Evolutionary conservation across 2,329 filamentous ascomycete genomes (phyloP).

Genomic region (Nigrospora sphaerica): DNA sequence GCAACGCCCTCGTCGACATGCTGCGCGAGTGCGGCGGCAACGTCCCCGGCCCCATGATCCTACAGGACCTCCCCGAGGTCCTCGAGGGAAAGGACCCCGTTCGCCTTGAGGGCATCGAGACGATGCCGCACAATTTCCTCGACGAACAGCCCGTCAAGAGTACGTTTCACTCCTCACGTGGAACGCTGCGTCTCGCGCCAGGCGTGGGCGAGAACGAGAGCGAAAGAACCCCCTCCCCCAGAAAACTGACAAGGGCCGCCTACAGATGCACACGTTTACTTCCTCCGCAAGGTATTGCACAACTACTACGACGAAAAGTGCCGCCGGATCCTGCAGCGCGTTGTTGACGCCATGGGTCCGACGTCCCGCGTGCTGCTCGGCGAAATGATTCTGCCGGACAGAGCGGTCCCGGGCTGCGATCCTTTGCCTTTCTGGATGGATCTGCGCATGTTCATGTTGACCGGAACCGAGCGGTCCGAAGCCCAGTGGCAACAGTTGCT

Average conservation of each 20-base stretch:
- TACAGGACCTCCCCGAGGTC: conserved; percentile 27
- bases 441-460: background rate
- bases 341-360: background rate
- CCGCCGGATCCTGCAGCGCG: background rate
- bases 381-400: background rate
- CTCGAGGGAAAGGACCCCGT: conserved; percentile 16
- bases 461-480: background rate
- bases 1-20: conserved; percentile 22
- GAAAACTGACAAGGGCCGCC: background rate
- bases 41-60: conserved; percentile 18
- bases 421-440: background rate
- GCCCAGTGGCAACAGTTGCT: background rate
- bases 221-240: background rate
- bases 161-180: background rate
- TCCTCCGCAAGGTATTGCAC: background rate
- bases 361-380: background rate
- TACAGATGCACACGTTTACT: background rate
- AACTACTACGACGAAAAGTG: conserved; percentile 3
- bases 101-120: background rate
- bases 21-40: conserved; percentile 15
- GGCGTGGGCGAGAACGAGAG: too few species aligned
- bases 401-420: background rate
- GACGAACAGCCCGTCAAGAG: conserved; percentile 1
- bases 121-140: background rate
- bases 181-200: too few species aligned